phyloP scores from a whole-genome alignment of 1,284 basidiomycete species.

The Sphaerobolus stellatus region DNA sequence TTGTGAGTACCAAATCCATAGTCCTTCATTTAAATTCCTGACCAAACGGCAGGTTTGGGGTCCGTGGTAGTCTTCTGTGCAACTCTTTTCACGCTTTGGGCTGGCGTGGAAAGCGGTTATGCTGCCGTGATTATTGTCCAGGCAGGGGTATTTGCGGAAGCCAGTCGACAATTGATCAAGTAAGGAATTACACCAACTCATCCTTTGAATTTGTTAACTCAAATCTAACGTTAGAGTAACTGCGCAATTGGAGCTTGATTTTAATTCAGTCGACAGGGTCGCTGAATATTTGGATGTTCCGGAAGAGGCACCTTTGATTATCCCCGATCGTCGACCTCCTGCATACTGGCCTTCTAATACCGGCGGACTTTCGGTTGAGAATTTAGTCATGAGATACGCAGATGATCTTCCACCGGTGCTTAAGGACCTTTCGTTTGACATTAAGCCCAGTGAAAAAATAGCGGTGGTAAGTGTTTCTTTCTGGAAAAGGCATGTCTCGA shows the following conservation, averaged over 20 bases:
- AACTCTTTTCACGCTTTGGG: constrained; percentile 69
- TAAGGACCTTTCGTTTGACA: constrained; percentile 64
- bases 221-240: constrained; percentile 43
- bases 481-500: not conserved
- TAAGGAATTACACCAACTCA: constrained; percentile 25
- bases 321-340: constrained; percentile 55
- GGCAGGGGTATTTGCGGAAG: constrained; percentile 67
- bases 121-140: constrained; percentile 81
- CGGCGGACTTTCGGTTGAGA: constrained; percentile 56
- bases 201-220: not conserved
- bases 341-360: constrained; percentile 76
- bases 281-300: constrained; percentile 77
- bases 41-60: constrained; percentile 53
- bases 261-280: constrained; percentile 81
- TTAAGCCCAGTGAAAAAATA: constrained; percentile 75
- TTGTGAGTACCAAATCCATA: constrained; percentile 40
- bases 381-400: constrained; percentile 73
- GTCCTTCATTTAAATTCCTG: constrained; percentile 4
- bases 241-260: constrained; percentile 70
- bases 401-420: constrained; percentile 73
- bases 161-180: constrained; percentile 65
- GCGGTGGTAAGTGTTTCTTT: constrained; percentile 53
- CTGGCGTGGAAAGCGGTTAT: constrained; percentile 64
- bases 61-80: constrained; percentile 74
- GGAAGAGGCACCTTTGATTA: constrained; percentile 74